Percentiles rank a stretch among this genome's conserved stretches.
Conservation (phyloP, 2,329 filamentous ascomycete species). For the Massarina eburnea region DNA sequence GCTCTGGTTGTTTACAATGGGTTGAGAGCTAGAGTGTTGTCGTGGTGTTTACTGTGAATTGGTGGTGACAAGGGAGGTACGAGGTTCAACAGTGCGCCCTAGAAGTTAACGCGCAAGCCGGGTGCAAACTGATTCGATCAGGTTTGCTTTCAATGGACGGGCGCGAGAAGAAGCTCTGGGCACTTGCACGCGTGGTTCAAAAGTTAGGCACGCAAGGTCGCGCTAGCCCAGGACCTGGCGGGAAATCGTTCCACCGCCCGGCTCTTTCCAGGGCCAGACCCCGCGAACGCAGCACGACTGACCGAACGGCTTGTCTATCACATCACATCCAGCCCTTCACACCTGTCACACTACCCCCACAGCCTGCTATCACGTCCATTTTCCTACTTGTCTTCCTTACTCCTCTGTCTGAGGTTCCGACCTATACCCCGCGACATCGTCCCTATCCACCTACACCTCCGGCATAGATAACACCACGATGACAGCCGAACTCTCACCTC, state of each 20-base stretch:
- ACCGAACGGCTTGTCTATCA: neutral
- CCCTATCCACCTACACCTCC: neutral
- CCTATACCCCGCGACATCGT: neutral
- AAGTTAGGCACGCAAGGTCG: conserved; percentile 28
- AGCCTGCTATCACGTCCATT: neutral
- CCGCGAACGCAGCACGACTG: neutral
- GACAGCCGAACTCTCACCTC: conserved; percentile 53
- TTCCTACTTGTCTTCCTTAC: neutral
- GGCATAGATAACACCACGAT: conserved; percentile 22
- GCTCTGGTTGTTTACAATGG: conserved; percentile 5
- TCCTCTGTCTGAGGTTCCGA: neutral
- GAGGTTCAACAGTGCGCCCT: neutral
- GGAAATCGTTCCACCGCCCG: conserved; percentile 26
- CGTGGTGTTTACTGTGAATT: conserved; percentile 20
- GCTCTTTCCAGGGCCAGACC: conserved; percentile 9
- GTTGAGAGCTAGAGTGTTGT: conserved; percentile 7
- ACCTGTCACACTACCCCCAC: neutral
- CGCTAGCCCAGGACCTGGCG: conserved; percentile 21
- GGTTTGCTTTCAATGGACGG: conserved; percentile 3
- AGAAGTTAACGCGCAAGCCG: neutral
- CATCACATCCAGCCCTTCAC: neutral
- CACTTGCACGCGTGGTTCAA: conserved; percentile 27
- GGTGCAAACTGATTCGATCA: neutral
- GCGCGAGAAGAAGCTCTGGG: conserved; percentile 8
- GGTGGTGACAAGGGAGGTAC: neutral